Evolutionary conservation across 495 filamentous ascomycete species (phyloP), one percentile per base, ranked within the genome.

Genomic region (Apodospora peruviana): DNA sequence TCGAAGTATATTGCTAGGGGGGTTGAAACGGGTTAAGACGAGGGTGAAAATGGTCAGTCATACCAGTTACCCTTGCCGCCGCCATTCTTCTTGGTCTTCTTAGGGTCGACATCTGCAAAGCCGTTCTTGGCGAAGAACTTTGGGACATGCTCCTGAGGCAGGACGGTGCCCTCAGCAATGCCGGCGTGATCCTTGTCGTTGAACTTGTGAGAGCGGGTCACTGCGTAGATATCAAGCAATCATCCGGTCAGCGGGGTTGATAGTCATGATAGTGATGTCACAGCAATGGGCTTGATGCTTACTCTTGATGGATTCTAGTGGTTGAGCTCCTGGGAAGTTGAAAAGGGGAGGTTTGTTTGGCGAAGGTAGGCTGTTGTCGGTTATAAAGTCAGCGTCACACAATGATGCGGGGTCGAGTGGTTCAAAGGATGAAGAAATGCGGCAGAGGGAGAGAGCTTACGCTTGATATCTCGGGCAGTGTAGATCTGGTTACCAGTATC

Each of bases 71-170:
- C 88, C 67, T 89, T 93, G 36, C 91, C 91, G 43, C 81, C 86
- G 43, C 91, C 91, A 52, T 95, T 87, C 76, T 97, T 97, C 83
- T 96, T 96, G 55, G 85, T 87, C 79, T 93, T 93, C 69, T 87
- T 87, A 35, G 91, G 93, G 60, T 94, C 85, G 55, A 73, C 70
- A 60, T 90, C 91, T 57, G 82, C 73, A 59, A 84, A 86, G 55
- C 91, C 93, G 25, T 80, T 69, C 77, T 96, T 96, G 61, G 78
- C 89, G 63, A 97, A 97, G 79, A 83, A 96, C 57, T 89, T 88
- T 57, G 93, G 91, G 21, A 95, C 67, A 51, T 85, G 78, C 29
- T 91, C 85, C 55, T 85, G 79, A 36, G 79, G 68, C 14, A 70
- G 62, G 40, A 80, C 80, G 34, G 80, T 80, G 58, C 82, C 87